Evolutionary conservation across 345 rosid species (phyloP).

Genomic region (Brassica carinata): DNA sequence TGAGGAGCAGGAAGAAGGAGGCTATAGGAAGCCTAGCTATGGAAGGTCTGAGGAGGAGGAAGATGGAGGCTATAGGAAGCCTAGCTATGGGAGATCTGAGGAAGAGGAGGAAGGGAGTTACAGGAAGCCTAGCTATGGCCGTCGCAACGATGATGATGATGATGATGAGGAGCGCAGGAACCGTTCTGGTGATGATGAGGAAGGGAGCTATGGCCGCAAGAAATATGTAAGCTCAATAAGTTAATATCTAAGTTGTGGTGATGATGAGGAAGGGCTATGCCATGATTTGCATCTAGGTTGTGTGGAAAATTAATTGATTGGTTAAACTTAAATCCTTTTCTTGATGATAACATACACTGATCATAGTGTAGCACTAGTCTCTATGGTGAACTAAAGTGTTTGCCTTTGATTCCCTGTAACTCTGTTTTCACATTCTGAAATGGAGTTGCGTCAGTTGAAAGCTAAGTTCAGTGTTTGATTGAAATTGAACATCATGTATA

Average conservation of each 20-base stretch:
- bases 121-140: constrained; percentile 42
- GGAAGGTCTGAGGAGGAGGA: constrained; percentile 6
- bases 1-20: not conserved
- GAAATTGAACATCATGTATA: not conserved
- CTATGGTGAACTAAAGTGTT: not conserved
- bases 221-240: constrained; percentile 61
- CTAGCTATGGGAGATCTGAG: constrained; percentile 39
- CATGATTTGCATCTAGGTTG: not conserved
- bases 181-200: constrained; percentile 60
- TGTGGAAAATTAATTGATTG: not conserved
- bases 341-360: constrained; percentile 2
- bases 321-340: not conserved
- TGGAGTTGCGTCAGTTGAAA: not conserved
- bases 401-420: not conserved
- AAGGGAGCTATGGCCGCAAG: constrained; percentile 72
- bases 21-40: constrained; percentile 25
- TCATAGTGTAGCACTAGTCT: not conserved
- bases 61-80: not conserved
- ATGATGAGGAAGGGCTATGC: not conserved
- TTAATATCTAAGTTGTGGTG: not conserved
- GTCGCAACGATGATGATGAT: constrained; percentile 49
- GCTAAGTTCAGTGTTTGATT: not conserved
- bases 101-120: constrained; percentile 48
- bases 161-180: constrained; percentile 50
- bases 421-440: not conserved